These are phyloP conservation scores for Xylariaceae sp. DNA, from an alignment of 2,329 filamentous ascomycete genomes.

Conservation along the genomic window DNA sequence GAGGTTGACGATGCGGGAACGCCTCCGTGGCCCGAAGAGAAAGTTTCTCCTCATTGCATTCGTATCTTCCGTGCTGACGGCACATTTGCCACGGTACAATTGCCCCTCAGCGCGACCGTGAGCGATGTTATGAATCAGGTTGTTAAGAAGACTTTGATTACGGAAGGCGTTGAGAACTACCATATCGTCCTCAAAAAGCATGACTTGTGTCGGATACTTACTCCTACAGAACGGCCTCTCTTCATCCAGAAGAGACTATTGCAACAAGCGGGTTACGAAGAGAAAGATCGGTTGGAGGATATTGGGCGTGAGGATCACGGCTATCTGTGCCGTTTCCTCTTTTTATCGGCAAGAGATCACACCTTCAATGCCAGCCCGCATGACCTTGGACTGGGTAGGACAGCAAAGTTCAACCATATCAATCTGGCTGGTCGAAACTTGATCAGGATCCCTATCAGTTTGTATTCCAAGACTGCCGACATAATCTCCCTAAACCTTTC, in stretches of 20 bases:
- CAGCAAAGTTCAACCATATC: conserved; percentile 89
- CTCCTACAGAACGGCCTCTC: conserved; percentile 72
- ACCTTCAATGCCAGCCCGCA: conserved; percentile 69
- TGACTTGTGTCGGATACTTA: conserved; percentile 76
- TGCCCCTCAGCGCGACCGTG: conserved; percentile 77
- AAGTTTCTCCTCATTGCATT: conserved; percentile 77
- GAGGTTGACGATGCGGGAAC: conserved; percentile 66
- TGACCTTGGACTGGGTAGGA: conserved; percentile 74
- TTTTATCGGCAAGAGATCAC: conserved; percentile 81
- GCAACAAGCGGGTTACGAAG: conserved; percentile 86
- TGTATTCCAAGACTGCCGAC: conserved; percentile 86
- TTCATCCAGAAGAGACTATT: conserved; percentile 87
- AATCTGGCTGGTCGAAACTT: conserved; percentile 86
- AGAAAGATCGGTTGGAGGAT: conserved; percentile 82
- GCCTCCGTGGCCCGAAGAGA: conserved; percentile 66
- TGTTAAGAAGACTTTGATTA: conserved; percentile 88
- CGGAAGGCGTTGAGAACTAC: conserved; percentile 87
- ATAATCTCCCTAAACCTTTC: conserved; percentile 95
- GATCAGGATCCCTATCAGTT: conserved; percentile 86
- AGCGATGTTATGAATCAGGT: conserved; percentile 83
- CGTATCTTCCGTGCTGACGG: conserved; percentile 91
- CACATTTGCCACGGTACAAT: conserved; percentile 88
- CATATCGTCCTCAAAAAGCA: conserved; percentile 94
- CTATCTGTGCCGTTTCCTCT: conserved; percentile 93
- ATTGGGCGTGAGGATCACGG: conserved; percentile 95